Evolutionary conservation across 2,329 filamentous ascomycete genomes (phyloP), one percentile per base, ranked within the genome.

Genomic region (Colletotrichum higginsianum): DNA sequence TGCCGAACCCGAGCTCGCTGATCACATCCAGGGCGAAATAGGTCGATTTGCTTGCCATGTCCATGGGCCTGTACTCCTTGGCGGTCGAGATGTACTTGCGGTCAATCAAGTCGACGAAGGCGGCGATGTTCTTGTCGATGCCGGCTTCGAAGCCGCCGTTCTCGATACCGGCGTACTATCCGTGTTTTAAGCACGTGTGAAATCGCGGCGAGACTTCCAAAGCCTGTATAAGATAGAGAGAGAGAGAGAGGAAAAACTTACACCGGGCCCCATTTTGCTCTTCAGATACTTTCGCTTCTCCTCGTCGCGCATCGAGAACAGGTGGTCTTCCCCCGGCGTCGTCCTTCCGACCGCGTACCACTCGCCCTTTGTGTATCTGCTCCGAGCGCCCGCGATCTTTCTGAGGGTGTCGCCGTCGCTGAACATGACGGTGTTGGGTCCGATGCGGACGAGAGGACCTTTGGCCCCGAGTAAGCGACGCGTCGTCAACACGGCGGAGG

Each of bases 221-320:
- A 30, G 30, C 7, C 6, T 30, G 30, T 30, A 30, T 1, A 9
- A 30, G 30, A 30, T 5, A 30, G 30, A 26, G 23, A 26, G 23
- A 26, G 23, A 13, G 9, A 18, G 4, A 26, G 16, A 12, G 16
- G 7, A 42, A 3, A 12, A 6, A 74, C 78, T 74, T 76, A 79
- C 77, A 40, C 86, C 88, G 1, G 84, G 78, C 8, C 84, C 83
- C 81, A 89, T 84, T 74, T 87, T 86, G 60, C 81, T 80, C n/a
- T 82, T 80, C 61, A 85, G 74, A 60, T 76, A 71, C 8, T 76
- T 80, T 71, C 89, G 87, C 46, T 79, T 79, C 40, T 81, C 81
- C 55, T 80, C 79, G 46, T 80, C 78, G 35, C 76, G 75, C 72
- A 76, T 75, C 3, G 77, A 79, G 53, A 80, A 78, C 0, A 80